Base-by-base conservation (phyloP, 495 filamentous ascomycete genomes). In the Tirmania nivea region DNA sequence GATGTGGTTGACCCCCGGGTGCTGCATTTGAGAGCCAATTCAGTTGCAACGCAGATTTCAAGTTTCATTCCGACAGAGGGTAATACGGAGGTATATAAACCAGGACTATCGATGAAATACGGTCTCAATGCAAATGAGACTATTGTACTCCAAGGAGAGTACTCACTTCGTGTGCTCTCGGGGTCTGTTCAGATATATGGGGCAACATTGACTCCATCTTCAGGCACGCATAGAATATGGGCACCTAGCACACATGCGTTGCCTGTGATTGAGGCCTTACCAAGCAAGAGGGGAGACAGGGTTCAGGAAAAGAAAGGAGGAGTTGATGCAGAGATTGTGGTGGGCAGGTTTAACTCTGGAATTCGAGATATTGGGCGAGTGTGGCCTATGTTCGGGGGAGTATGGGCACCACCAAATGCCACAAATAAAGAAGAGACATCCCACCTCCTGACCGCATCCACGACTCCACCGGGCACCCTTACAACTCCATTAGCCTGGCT, bases 231-330 rank as follows among this genome's bases (percentile, higher is more conserved):
- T 55, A 63, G 70, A 39, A 70, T 81, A 25, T 81, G 74, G 64
- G 76, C 77, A 12, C 77, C 79, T 34, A 75, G 71, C 35, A 80
- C 76, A 3, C 79, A 82, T 59, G 74, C 79, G 16, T 63, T 83
- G 34, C 79, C 79, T 14, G 63, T 71, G 6, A 75, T 83, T 21
- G 68, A 70, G 55, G 75, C 73, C 53, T 59, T 73, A 6, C 59
- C 63, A 39, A 56, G 48, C 3, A 47, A 49, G 48, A 25, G n/a
- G 34, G 48, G 11, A 2, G 45, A 1, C 50, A 67, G 71, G n/a
- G 66, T 68, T 1, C 67, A 70, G 52, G 70, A 68, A 10, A 68
- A 66, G 20, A 7, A 31, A 5, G 25, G 25, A 7, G 25, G 7
- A 7, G 67, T 68, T 50, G 69, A 71, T 54, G 63, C 75, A 6